A percentile compares a stretch with the other conserved stretches of the same genome.
These are phyloP conservation scores for Aethionema arabicum DNA, from an alignment of 345 rosid species.

Conservation along the genomic window DNA sequence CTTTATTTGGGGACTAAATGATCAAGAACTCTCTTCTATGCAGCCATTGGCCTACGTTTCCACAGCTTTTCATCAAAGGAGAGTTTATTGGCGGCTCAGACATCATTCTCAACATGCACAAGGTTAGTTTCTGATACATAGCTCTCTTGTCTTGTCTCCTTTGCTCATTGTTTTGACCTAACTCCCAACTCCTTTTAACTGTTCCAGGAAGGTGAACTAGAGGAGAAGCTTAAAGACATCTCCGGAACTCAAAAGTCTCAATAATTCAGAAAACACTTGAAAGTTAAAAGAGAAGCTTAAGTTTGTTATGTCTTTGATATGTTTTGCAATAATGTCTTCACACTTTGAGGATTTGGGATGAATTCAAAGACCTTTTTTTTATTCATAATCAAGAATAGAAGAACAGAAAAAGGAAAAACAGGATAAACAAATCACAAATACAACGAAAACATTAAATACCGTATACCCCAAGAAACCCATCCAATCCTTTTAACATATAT, in stretches of 20 bases:
- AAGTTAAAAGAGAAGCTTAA: conserved; percentile 8
- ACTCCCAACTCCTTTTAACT: conserved; percentile 1
- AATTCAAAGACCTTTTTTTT: conserved; percentile 8
- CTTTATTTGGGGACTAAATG: background rate
- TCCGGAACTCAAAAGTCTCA: conserved; percentile 37
- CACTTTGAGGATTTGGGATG: conserved; percentile 25
- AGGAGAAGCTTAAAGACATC: conserved; percentile 69
- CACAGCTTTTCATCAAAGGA: conserved; percentile 89
- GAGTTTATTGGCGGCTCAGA: conserved; percentile 97
- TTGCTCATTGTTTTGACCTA: conserved; percentile 1
- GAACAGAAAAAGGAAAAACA: background rate
- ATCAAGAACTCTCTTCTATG: conserved; percentile 22
- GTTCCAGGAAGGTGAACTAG: conserved; percentile 76
- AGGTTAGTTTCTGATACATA: conserved; percentile 45
- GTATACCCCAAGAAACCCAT: conserved; percentile 37
- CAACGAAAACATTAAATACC: conserved; percentile 21
- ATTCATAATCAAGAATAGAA: conserved; percentile 36
- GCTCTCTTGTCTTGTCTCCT: background rate
- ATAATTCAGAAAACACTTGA: conserved; percentile 23
- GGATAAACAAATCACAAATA: conserved; percentile 26
- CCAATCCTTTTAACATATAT: conserved; percentile 21
- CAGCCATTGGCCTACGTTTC: conserved; percentile 98
- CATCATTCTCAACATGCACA: conserved; percentile 85
- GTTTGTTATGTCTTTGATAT: conserved; percentile 21
- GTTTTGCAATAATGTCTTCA: conserved; percentile 29